These are phyloP conservation scores for Oehlia diaphana DNA, from an alignment of 192 early-diverging fungal species.

Conservation along the genomic window DNA sequence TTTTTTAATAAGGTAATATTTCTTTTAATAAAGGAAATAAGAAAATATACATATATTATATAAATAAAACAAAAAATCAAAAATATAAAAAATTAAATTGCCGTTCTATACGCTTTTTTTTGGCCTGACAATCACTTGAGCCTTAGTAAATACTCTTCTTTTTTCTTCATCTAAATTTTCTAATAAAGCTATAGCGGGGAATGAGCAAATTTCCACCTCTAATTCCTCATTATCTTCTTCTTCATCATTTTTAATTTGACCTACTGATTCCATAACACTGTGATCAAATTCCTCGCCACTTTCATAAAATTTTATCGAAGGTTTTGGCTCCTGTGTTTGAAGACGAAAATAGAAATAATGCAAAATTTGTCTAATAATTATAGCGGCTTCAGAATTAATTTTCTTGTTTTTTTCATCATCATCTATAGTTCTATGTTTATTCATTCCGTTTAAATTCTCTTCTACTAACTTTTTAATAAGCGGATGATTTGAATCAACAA, in stretches of 20 bases:
- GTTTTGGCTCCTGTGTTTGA: neutral
- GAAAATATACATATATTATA: too few relatives aligned
- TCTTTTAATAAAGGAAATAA: too few relatives aligned
- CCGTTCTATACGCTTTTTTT: neutral
- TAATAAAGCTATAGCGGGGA: neutral
- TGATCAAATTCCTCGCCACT: neutral
- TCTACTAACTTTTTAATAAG: neutral
- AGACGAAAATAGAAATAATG: slow-evolving; percentile 15
- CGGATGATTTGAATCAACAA: neutral
- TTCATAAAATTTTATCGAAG: neutral
- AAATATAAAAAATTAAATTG: too few relatives aligned
- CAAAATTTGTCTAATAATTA: neutral
- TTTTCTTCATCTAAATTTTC: neutral
- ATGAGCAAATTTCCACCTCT: slow-evolving; percentile 22
- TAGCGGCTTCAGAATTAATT: neutral
- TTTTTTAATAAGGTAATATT: too few relatives aligned
- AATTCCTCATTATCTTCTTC: neutral
- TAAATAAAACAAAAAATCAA: too few relatives aligned
- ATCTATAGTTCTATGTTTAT: neutral
- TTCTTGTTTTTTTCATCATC: neutral
- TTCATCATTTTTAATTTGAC: neutral
- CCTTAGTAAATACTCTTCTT: slow-evolving; percentile 19
- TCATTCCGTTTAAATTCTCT: neutral
- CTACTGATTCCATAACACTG: neutral
- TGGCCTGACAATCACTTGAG: neutral